Evolutionary conservation across 768 basidiomycete genomes (phyloP).

Genomic region (Lyophyllum semitale): DNA sequence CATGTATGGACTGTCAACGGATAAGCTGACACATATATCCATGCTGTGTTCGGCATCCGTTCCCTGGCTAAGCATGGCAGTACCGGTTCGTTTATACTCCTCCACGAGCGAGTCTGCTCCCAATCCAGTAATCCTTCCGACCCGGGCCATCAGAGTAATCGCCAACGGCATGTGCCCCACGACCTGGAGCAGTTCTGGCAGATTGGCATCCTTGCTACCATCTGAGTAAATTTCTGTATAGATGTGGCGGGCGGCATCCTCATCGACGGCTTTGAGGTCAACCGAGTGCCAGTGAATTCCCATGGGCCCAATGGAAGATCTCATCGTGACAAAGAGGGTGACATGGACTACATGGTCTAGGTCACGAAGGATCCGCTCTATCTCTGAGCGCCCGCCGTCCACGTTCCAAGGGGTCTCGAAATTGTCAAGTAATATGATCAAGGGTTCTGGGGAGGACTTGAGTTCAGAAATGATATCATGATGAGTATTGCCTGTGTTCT

Average conservation of each 20-base stretch:
- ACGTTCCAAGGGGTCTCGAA: constrained; percentile 41
- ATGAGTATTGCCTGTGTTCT: constrained; percentile 18
- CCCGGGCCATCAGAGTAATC: constrained; percentile 32
- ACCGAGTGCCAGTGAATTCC: constrained; percentile 23
- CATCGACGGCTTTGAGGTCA: constrained; percentile 17
- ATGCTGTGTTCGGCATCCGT: constrained; percentile 9
- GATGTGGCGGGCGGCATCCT: constrained; percentile 19
- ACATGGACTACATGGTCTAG: constrained; percentile 6
- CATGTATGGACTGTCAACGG: constrained; percentile 7
- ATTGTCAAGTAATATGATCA: constrained; percentile 34
- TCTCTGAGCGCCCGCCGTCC: constrained; percentile 18
- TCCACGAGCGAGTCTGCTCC: background rate
- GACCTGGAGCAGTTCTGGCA: constrained; percentile 20
- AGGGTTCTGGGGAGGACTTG: background rate
- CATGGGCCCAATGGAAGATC: constrained; percentile 23
- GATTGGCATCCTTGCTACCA: constrained; percentile 19
- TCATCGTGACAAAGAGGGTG: constrained; percentile 8
- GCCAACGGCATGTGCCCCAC: constrained; percentile 35
- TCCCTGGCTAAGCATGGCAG: background rate
- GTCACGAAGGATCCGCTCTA: constrained; percentile 10
- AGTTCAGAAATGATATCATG: constrained; percentile 24
- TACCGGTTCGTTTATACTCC: constrained; percentile 1
- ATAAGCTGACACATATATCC: constrained; percentile 8
- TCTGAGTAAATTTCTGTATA: constrained; percentile 20
- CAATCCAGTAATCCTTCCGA: background rate